Conservation (phyloP, 371 early-diverging fungal species). For the Mortierella sp. region DNA sequence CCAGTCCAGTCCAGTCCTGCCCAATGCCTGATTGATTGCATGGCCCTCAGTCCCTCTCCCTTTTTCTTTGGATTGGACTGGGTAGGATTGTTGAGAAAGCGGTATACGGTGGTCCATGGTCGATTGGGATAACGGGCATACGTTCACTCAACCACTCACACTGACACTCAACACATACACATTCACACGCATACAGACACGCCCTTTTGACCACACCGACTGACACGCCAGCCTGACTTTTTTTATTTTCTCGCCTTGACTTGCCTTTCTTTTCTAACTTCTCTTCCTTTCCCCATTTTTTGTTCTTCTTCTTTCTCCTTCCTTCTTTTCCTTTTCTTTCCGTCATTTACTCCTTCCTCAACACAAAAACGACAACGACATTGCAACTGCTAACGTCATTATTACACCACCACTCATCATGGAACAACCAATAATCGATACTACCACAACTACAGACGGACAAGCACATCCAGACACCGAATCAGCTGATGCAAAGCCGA, state of each 20-base stretch:
- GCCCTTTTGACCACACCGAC: background rate
- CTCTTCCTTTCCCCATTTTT: background rate
- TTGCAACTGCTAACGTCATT: conserved; percentile 2
- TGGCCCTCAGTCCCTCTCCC: background rate
- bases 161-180: background rate
- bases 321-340: background rate
- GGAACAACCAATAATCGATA: background rate
- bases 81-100: too few species aligned
- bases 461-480: background rate
- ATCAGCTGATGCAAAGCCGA: background rate
- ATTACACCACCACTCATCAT: background rate
- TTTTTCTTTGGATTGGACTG: background rate
- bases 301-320: background rate
- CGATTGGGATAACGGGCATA: background rate
- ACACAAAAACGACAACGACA: background rate
- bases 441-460: background rate
- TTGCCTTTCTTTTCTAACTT: background rate
- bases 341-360: background rate
- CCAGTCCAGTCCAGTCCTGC: background rate
- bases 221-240: background rate
- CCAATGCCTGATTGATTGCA: too few species aligned
- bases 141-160: background rate
- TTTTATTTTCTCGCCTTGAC: background rate
- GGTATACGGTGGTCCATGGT: background rate
- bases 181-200: background rate